Evolutionary conservation across 495 filamentous ascomycete genomes (phyloP).

Genomic region (Daldinia vernicosa): DNA sequence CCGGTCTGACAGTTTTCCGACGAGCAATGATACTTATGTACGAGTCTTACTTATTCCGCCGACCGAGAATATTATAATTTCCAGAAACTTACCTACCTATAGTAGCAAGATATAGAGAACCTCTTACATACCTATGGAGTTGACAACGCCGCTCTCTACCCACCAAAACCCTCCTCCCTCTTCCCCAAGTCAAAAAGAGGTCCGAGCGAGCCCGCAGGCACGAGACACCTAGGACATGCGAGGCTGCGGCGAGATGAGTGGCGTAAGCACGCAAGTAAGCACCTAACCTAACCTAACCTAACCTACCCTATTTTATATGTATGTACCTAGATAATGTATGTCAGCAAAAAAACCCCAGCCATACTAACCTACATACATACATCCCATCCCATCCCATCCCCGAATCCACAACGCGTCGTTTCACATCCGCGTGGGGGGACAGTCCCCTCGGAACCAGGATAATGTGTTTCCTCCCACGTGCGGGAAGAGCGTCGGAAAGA

Average conservation of each 20-base stretch:
- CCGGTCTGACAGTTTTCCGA: neutral
- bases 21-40: neutral
- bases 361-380: too few relatives aligned
- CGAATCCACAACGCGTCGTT: conserved; percentile 4
- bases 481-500: neutral
- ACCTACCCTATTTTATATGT: neutral
- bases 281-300: neutral
- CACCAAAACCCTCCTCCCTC: too few relatives aligned
- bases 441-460: conserved; percentile 2
- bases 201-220: conserved; percentile 5
- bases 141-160: neutral
- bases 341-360: too few relatives aligned
- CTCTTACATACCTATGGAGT: too few relatives aligned
- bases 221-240: conserved; percentile 23
- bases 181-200: neutral
- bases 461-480: neutral
- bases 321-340: neutral
- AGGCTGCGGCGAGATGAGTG: conserved; percentile 24
- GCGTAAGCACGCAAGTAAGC: conserved; percentile 2
- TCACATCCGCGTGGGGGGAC: neutral
- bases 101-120: too few relatives aligned
- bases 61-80: neutral
- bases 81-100: too few relatives aligned
- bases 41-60: too few relatives aligned
- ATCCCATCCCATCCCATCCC: neutral